Evolutionary conservation across 805 yeast species (phyloP), one percentile per base, ranked within the genome.

Genomic region (Candida hispaniensis): DNA sequence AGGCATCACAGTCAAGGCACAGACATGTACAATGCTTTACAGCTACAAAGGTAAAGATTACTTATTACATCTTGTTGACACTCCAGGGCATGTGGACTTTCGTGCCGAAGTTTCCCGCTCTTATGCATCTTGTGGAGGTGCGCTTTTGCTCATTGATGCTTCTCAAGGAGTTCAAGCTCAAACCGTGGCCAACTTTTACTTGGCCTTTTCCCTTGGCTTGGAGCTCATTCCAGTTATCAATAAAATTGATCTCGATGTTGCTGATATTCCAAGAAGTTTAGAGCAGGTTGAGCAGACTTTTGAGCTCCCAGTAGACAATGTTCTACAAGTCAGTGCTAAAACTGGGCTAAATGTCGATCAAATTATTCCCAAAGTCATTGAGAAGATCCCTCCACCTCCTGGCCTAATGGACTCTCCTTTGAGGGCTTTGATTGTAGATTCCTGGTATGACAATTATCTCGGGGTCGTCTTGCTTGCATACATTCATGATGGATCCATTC

Each of bases 41-140:
- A 65, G 66, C 20, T 64, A 73, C 44, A 63, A 71, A 6, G 71
- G 73, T 2, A 61, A 71, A 47, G 95, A 88, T 47, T 91, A 82
- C 52, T 56, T 91, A 38, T 60, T 88, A 28, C 95, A 88, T 61
- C 61, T 88, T 27, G 95, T 91, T 27, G 98, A 88, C 55, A 88
- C 97, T 0, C 98, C 98, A 0, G 98, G 98, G 0, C 98, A 88
- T 54, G 97, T 91, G 18, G 98, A 88, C 55, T 88, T 88, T 55
- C 64, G 95, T 36, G 78, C 91, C 6, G 98, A 88, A 49, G 98
- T 88, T 1, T 75, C 93, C 4, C 60, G 97, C 46, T 81, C 94
- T 6, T 86, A 86, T 57, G 96, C 96, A 2, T 80, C 95, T 0
- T 91, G 96, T 61, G 93, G 86, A 21, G 97, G 97, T 9, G 96